phyloP scores from a whole-genome alignment of 2,329 filamentous ascomycete species.

The Diaporthe citriasiana region DNA sequence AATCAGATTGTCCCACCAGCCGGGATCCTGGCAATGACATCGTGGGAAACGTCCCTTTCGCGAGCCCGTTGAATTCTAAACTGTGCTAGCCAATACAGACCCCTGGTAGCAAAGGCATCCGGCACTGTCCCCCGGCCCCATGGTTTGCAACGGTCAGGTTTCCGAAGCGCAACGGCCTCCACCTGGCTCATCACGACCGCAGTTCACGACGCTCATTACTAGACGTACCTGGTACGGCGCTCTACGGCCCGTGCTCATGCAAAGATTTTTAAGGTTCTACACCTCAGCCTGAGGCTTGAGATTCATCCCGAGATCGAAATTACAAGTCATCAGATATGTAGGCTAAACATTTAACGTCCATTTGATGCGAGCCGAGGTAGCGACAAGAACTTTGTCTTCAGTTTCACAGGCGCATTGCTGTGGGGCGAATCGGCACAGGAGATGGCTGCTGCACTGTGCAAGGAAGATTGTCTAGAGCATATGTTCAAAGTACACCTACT shows the following conservation, averaged over 20 bases:
- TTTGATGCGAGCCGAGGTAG: slow-evolving; percentile 31
- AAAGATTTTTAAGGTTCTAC: slow-evolving; percentile 21
- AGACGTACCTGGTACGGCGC: background rate
- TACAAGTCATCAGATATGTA: slow-evolving; percentile 12
- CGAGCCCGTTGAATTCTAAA: slow-evolving; percentile 9
- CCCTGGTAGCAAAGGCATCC: slow-evolving; percentile 23
- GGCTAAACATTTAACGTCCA: slow-evolving; percentile 15
- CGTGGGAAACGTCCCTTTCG: background rate
- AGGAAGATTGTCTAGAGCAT: background rate
- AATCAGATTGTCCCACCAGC: slow-evolving; percentile 21
- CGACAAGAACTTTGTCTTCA: slow-evolving; percentile 26
- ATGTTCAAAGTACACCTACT: background rate
- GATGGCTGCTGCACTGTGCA: slow-evolving; percentile 14
- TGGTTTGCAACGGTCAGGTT: slow-evolving; percentile 28
- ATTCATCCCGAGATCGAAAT: slow-evolving; percentile 28
- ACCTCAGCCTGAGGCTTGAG: slow-evolving; percentile 16
- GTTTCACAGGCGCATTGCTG: slow-evolving; percentile 24
- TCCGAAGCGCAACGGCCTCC: slow-evolving; percentile 17
- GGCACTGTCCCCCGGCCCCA: slow-evolving; percentile 22
- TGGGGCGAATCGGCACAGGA: slow-evolving; percentile 17
- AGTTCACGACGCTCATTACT: slow-evolving; percentile 10
- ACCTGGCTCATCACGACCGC: slow-evolving; percentile 20
- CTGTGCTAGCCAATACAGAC: slow-evolving; percentile 2
- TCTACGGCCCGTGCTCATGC: slow-evolving; percentile 15
- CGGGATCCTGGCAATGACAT: slow-evolving; percentile 11